Conservation (phyloP, 1,284 basidiomycete genomes). For the Xanthoconium separans region DNA sequence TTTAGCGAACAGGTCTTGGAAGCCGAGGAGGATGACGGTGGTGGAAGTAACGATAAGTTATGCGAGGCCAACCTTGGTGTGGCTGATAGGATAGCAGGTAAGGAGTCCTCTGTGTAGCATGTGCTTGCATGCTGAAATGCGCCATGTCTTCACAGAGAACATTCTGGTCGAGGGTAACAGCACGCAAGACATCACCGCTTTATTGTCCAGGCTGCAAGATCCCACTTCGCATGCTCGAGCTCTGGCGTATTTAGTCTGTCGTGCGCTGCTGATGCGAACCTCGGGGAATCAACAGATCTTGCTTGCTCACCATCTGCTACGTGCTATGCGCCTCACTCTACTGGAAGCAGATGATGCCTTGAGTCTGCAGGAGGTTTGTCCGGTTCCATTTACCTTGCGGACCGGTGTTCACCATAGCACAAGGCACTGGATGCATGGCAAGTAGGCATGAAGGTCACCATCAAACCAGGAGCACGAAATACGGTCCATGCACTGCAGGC, state of each 20-base stretch:
- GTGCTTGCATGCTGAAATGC: not conserved
- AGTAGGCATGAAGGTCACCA: conserved; percentile 47
- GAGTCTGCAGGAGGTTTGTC: conserved; percentile 43
- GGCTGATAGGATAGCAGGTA: conserved; percentile 63
- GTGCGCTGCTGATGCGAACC: conserved; percentile 51
- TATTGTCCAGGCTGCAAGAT: conserved; percentile 50
- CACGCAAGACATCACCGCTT: conserved; percentile 39
- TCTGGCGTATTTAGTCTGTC: conserved; percentile 58
- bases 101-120: conserved; percentile 26
- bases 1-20: conserved; percentile 25
- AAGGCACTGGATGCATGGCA: conserved; percentile 44
- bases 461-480: conserved; percentile 58
- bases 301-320: conserved; percentile 50
- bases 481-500: conserved; percentile 58
- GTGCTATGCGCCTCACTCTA: conserved; percentile 44
- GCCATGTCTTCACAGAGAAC: conserved; percentile 47
- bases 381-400: not conserved
- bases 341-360: conserved; percentile 43
- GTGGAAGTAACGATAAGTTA: conserved; percentile 44
- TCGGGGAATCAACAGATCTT: conserved; percentile 58
- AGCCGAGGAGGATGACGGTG: conserved; percentile 36
- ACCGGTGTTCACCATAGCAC: conserved; percentile 1
- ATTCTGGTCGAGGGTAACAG: conserved; percentile 48
- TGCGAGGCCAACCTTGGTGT: conserved; percentile 51
- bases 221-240: conserved; percentile 51